Conservation (phyloP, 2,329 filamentous ascomycete species). For the Ophiognomonia clavigignenti-juglandacearum region DNA sequence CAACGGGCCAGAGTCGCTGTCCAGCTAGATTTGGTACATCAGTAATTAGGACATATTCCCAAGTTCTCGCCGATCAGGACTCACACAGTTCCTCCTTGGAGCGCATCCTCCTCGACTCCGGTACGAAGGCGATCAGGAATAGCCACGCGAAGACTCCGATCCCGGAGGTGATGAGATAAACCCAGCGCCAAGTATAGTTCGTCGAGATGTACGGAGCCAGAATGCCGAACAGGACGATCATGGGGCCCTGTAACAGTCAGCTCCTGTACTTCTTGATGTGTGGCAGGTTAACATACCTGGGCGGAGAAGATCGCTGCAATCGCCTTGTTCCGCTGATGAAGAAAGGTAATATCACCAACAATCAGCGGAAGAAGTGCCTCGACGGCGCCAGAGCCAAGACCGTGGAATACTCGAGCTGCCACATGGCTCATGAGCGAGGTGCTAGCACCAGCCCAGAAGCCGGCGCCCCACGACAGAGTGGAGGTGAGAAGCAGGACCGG, state of each 20-base stretch:
- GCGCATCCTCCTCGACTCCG: conserved; percentile 29
- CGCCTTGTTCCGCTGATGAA: conserved; percentile 32
- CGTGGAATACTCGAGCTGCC: conserved; percentile 28
- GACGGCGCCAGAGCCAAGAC: conserved; percentile 29
- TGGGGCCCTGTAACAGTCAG: conserved; percentile 20
- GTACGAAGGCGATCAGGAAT: conserved; percentile 25
- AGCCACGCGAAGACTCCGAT: conserved; percentile 28
- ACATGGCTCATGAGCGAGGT: conserved; percentile 25
- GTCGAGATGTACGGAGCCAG: conserved; percentile 25
- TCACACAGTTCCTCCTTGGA: conserved; percentile 25
- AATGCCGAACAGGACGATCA: conserved; percentile 25
- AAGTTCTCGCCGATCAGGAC: not conserved
- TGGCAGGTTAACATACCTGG: conserved; percentile 5
- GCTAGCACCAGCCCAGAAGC: conserved; percentile 30
- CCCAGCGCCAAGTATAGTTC: conserved; percentile 27
- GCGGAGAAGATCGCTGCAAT: conserved; percentile 26
- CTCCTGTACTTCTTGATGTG: not conserved
- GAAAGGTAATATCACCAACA: conserved; percentile 33
- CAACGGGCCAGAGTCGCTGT: not conserved
- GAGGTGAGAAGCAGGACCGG: conserved; percentile 29
- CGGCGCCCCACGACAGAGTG: conserved; percentile 28
- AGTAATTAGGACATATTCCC: too few species aligned
- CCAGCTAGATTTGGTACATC: not conserved
- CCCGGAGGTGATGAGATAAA: conserved; percentile 29
- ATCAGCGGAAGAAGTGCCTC: conserved; percentile 33